These are phyloP conservation scores for Cladophialophora psammophila DNA, from an alignment of 2,329 filamentous ascomycete species.

Conservation along the genomic window DNA sequence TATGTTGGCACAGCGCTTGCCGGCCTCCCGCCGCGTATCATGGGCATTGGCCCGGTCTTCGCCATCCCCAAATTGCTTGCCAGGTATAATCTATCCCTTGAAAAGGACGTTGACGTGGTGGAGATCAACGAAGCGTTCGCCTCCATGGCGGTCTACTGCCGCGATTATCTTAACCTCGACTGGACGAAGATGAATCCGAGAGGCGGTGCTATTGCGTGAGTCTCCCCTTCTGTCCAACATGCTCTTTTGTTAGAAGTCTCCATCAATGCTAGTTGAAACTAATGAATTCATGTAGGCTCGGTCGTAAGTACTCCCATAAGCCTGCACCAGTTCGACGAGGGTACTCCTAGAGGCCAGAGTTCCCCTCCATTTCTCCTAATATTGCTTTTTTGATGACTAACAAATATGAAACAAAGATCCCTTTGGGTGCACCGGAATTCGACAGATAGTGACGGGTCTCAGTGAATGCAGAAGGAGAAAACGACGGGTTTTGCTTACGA, in stretches of 20 bases:
- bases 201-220: slow-evolving; percentile 89
- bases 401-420: not conserved
- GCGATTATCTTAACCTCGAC: slow-evolving; percentile 69
- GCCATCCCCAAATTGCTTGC: slow-evolving; percentile 80
- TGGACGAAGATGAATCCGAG: slow-evolving; percentile 83
- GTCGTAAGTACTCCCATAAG: not conserved
- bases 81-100: slow-evolving; percentile 73
- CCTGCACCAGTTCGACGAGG: not conserved
- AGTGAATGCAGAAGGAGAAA: slow-evolving; percentile 82
- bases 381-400: not conserved
- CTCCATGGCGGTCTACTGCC: slow-evolving; percentile 95
- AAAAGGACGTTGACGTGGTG: slow-evolving; percentile 85
- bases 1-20: slow-evolving; percentile 91
- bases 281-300: not conserved
- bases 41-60: slow-evolving; percentile 67
- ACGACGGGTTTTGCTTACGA: slow-evolving; percentile 90
- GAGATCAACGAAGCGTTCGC: slow-evolving; percentile 99
- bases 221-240: slow-evolving; percentile 77
- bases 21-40: slow-evolving; percentile 89
- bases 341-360: not conserved
- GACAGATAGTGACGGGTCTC: slow-evolving; percentile 89
- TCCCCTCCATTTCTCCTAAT: not conserved
- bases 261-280: not conserved
- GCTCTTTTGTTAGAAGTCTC: not conserved
- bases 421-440: slow-evolving; percentile 68